Evolutionary conservation across 208 protist genomes (phyloP), one percentile per base, ranked within the genome.

Genomic region (Wallacemonas sp.): DNA sequence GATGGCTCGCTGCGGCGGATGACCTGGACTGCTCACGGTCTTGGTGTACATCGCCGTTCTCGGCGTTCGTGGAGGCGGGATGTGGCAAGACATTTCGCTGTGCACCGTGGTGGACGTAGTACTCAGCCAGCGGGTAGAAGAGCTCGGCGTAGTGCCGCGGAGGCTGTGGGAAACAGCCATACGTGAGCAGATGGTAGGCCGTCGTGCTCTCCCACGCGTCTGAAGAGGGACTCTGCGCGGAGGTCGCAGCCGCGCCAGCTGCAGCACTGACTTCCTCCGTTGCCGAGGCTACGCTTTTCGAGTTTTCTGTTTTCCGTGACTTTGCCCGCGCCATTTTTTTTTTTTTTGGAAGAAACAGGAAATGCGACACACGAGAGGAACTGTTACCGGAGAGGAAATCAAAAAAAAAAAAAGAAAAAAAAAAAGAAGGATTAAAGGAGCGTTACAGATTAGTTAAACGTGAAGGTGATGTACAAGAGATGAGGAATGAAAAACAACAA

Each of bases 91-190:
- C n/a, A n/a, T n/a, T n/a, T n/a, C 34, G 22, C 36, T 9, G 67
- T 41, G 41, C 24, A 56, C 33, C 31, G 26, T 30, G 56, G 59
- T 62, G 47, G n/a, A 86, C 46, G 46, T 72, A 79, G 47, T 80
- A 77, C 45, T 88, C 64, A 19, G 85, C 44, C 26, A 80, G 68
- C 17, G 77, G 59, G 17, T 54, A 62, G 26, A 88, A 79, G 14
- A 91, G 78, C 21, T 84, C 81, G 21, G 72, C 28, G 38, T 84
- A 74, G 27, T 53, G 62, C 54, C 36, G 54, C 27, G 75, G 80
- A 28, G 56, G 60, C 0, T 30, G 28, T n/a, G 42, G 31, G 28
- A 80, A 72, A 38, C 27, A 28, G 17, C 68, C 63, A 0, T 76
- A 28, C 4, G 36, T 60, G 21, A 72, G 46, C 22, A 64, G 24